These are phyloP conservation scores for Lactifluus pinguis DNA, from an alignment of 768 basidiomycete species.

Conservation along the genomic window DNA sequence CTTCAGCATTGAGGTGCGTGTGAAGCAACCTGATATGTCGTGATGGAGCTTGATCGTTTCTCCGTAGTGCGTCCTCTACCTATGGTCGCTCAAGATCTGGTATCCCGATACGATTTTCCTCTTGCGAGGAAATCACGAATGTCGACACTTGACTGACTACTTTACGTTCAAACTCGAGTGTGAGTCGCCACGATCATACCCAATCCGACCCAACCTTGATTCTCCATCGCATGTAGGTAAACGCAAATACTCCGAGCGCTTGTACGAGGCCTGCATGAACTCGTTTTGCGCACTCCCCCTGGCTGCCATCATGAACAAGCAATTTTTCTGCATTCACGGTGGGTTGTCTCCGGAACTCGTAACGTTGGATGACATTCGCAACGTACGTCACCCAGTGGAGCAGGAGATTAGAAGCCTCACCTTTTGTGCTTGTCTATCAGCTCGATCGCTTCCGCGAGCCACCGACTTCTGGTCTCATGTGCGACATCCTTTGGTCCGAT, in stretches of 20 bases:
- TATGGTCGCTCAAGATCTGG: slow-evolving; percentile 99
- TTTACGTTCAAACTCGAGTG: slow-evolving; percentile 99
- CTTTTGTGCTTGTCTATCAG: slow-evolving; percentile 31
- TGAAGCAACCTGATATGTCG: not conserved
- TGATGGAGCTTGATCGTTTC: slow-evolving; percentile 10
- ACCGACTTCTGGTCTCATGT: slow-evolving; percentile 95
- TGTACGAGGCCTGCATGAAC: slow-evolving; percentile 98
- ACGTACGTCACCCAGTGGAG: slow-evolving; percentile 38
- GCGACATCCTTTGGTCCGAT: slow-evolving; percentile 97
- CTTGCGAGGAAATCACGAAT: slow-evolving; percentile 97
- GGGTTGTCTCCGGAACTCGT: slow-evolving; percentile 92
- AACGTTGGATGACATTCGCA: slow-evolving; percentile 89
- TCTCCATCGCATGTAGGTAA: slow-evolving; percentile 50
- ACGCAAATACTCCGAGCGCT: slow-evolving; percentile 95
- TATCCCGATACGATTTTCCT: slow-evolving; percentile 96
- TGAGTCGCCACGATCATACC: slow-evolving; percentile 32
- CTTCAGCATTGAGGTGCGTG: slow-evolving; percentile 59
- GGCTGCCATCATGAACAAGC: slow-evolving; percentile 98
- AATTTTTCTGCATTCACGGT: slow-evolving; percentile 97
- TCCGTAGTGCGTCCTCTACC: slow-evolving; percentile 84
- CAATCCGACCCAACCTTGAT: not conserved
- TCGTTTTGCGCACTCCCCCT: slow-evolving; percentile 93
- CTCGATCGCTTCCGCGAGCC: slow-evolving; percentile 98
- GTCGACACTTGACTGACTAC: slow-evolving; percentile 96
- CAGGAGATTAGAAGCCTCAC: not conserved